Conservation (phyloP, 2,329 filamentous ascomycete genomes). For the Claviceps pazoutovae region DNA sequence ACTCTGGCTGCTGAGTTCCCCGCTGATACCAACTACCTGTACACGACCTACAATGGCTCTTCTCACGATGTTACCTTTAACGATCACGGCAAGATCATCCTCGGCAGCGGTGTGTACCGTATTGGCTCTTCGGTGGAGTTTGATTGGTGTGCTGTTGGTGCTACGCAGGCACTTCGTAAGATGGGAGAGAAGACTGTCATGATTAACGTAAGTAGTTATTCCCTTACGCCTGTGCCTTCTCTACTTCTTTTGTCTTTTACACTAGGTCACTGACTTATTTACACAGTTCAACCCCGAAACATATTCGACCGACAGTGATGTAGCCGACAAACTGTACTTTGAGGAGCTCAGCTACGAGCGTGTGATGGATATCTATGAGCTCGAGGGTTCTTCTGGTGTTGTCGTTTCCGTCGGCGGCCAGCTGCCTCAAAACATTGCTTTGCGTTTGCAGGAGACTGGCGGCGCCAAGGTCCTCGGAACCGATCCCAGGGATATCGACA, state of each 20-base stretch:
- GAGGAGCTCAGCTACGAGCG: conserved; percentile 94
- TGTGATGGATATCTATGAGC: conserved; percentile 97
- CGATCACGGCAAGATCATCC: conserved; percentile 76
- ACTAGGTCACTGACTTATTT: neutral
- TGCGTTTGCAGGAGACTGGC: conserved; percentile 82
- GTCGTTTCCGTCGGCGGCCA: conserved; percentile 95
- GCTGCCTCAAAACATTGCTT: conserved; percentile 91
- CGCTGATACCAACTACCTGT: conserved; percentile 86
- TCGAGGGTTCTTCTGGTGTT: conserved; percentile 72
- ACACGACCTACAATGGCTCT: conserved; percentile 94
- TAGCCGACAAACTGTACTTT: conserved; percentile 85
- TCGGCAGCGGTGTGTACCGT: conserved; percentile 91
- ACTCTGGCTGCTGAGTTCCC: conserved; percentile 95
- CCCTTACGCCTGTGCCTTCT: neutral
- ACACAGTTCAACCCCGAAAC: conserved; percentile 63
- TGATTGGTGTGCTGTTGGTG: conserved; percentile 94
- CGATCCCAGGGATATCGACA: conserved; percentile 87
- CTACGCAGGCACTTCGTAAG: conserved; percentile 65
- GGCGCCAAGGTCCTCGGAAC: conserved; percentile 86
- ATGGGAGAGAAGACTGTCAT: conserved; percentile 96
- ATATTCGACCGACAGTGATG: conserved; percentile 70
- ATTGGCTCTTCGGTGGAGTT: conserved; percentile 98
- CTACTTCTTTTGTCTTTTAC: neutral
- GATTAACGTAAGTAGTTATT: conserved; percentile 57
- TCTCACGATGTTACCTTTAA: conserved; percentile 89